Evolutionary conservation across 164 flowering plant genomes (phyloP), one percentile per base, ranked within the genome.

Genomic region (Sedum album): DNA sequence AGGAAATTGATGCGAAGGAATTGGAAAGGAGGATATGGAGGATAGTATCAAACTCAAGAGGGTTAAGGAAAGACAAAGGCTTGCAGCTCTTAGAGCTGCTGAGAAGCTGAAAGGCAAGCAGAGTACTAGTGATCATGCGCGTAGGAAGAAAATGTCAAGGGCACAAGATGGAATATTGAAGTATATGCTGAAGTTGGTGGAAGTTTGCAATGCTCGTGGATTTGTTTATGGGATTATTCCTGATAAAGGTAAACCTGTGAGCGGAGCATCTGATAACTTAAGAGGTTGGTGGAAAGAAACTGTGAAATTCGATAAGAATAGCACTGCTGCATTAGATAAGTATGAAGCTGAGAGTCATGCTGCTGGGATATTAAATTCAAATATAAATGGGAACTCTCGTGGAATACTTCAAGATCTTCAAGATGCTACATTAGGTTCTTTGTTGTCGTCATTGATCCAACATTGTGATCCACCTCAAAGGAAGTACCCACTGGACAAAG

Each of bases 231-330:
- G 62, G 18, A 57, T 57, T 30, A 28, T 57, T 14, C 62, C 62
- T 57, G 62, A 57, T 28, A 57, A 57, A 57, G 62, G 62, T 57
- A 57, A 57, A 57, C 62, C 62, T 14, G 62, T 57, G 62, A 57
- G 62, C 62, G 62, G 62, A 13, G 62, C 62, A 9, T 57, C 62
- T 13, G 62, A 57, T 57, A 57, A 57, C 28, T 57, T 57, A 57
- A 57, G 62, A 57, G 62, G 62, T 26, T 57, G 62, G 62, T 57
- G 62, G 62, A 57, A 57, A 57, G 62, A 57, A 57, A 57, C 35
- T 26, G 62, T 57, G 62, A 57, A 28, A 57, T 57, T 57, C 33
- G 33, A 57, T 28, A 28, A 28, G 62, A 57, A 28, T 17, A 57
- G 62, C 62, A 57, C 35, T 57, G 62, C 20, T 4, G 62, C 62